Conservation (phyloP, 768 basidiomycete genomes). For the Xerocomellus dryophilus region DNA sequence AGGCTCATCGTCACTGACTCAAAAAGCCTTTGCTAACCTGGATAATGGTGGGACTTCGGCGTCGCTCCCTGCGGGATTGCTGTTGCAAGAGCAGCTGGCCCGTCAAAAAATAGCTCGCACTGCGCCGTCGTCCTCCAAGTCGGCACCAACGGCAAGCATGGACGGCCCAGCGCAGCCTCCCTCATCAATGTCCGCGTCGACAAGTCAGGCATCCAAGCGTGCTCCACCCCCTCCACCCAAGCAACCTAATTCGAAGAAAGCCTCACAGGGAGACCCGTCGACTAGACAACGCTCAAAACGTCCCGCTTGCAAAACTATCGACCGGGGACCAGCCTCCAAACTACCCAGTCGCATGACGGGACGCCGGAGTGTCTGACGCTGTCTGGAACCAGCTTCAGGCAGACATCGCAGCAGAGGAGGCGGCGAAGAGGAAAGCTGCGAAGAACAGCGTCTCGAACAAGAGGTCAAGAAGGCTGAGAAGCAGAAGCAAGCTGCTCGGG, state of each 20-base stretch:
- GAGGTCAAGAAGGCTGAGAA: slow-evolving; percentile 16
- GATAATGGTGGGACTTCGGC: slow-evolving; percentile 16
- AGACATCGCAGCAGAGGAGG: slow-evolving; percentile 28
- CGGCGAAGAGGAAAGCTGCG: slow-evolving; percentile 15
- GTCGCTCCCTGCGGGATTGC: slow-evolving; percentile 21
- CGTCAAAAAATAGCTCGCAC: slow-evolving; percentile 14
- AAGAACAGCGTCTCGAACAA: slow-evolving; percentile 18
- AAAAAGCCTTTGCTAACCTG: slow-evolving; percentile 35
- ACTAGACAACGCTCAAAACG: background rate
- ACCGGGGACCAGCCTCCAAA: slow-evolving; percentile 4
- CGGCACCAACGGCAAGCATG: slow-evolving; percentile 24
- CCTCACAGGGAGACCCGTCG: background rate
- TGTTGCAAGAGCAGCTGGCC: slow-evolving; percentile 24
- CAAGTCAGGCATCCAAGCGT: slow-evolving; percentile 18
- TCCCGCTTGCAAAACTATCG: background rate
- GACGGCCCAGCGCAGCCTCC: slow-evolving; percentile 16
- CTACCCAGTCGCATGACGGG: slow-evolving; percentile 32
- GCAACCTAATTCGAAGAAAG: background rate
- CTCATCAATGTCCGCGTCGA: slow-evolving; percentile 21
- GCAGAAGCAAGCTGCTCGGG: slow-evolving; percentile 10
- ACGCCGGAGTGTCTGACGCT: slow-evolving; percentile 51
- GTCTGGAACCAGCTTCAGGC: slow-evolving; percentile 52
- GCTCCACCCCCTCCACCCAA: slow-evolving; percentile 22
- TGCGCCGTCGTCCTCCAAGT: background rate
- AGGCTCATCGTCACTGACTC: no score